Percentiles rank a stretch among this genome's conserved stretches.
Evolutionary conservation across 2,329 filamentous ascomycete species (phyloP).

Genomic region (Fusarium liriodendri): DNA sequence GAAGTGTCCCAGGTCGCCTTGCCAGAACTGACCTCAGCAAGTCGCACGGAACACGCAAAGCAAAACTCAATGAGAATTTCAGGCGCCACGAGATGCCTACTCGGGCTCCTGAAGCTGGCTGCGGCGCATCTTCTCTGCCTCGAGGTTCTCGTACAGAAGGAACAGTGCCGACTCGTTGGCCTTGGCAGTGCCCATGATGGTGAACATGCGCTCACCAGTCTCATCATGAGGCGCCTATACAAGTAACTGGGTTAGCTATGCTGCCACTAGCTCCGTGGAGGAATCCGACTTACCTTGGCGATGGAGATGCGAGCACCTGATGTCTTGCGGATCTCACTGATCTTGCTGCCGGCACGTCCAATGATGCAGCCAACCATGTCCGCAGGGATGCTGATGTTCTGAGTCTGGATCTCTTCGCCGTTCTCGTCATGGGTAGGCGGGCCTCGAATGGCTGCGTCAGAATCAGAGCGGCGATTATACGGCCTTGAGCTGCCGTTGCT

Average conservation of each 20-base stretch:
- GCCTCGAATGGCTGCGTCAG: slow-evolving; percentile 82
- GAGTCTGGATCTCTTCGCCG: slow-evolving; percentile 96
- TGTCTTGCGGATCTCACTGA: slow-evolving; percentile 97
- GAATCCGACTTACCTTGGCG: slow-evolving; percentile 73
- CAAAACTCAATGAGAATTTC: slow-evolving; percentile 41
- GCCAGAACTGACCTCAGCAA: slow-evolving; percentile 60
- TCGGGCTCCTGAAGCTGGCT: slow-evolving; percentile 76
- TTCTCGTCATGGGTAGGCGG: slow-evolving; percentile 94
- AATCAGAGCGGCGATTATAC: slow-evolving; percentile 84
- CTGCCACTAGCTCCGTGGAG: not conserved
- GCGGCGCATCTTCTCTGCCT: slow-evolving; percentile 98
- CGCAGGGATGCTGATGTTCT: slow-evolving; percentile 99
- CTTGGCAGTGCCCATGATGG: slow-evolving; percentile 94
- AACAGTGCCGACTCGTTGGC: slow-evolving; percentile 97
- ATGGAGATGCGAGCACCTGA: slow-evolving; percentile 98
- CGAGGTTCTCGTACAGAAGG: slow-evolving; percentile 97
- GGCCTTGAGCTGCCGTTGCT: slow-evolving; percentile 78
- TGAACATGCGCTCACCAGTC: slow-evolving; percentile 99
- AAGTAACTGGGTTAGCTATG: slow-evolving; percentile 8
- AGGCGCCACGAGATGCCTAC: slow-evolving; percentile 49
- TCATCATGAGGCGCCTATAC: slow-evolving; percentile 88
- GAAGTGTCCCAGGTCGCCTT: slow-evolving; percentile 59
- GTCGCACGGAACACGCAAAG: slow-evolving; percentile 45
- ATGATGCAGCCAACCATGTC: slow-evolving; percentile 99
- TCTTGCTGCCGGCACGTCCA: slow-evolving; percentile 93